These are phyloP conservation scores for Lithospermum erythrorhizon DNA, from an alignment of 257 asterid genomes.

Conservation along the genomic window DNA sequence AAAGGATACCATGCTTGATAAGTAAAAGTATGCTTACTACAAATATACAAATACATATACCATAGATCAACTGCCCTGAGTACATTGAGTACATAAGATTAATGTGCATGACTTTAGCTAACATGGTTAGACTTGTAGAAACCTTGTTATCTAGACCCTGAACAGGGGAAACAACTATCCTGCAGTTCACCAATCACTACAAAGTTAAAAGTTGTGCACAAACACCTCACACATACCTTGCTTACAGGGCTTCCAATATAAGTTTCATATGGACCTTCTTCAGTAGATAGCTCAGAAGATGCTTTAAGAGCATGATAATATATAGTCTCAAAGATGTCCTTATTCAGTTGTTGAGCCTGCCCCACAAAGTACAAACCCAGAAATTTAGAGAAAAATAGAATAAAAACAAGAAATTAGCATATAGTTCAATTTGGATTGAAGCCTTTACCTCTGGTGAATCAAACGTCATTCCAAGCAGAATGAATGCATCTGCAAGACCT, in stretches of 20 bases:
- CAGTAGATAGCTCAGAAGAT: conserved; percentile 71
- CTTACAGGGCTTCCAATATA: conserved; percentile 88
- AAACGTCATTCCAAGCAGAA: conserved; percentile 95
- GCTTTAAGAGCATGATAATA: conserved; percentile 86
- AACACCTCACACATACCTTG: conserved; percentile 43
- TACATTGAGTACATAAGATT: neutral
- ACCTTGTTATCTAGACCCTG: too few relatives aligned
- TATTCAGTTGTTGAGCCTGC: conserved; percentile 94
- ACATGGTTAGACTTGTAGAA: too few relatives aligned
- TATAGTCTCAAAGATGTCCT: conserved; percentile 89
- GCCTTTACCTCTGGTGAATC: conserved; percentile 83
- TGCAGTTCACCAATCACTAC: neutral
- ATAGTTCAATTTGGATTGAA: neutral
- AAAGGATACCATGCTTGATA: neutral
- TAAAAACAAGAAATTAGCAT: neutral
- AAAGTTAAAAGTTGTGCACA: neutral
- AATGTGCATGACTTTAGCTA: too few relatives aligned
- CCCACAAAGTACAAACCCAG: neutral
- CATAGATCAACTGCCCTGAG: too few relatives aligned
- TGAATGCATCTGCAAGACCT: conserved; percentile 93
- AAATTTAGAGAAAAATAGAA: neutral
- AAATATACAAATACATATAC: neutral
- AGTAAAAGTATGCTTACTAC: neutral
- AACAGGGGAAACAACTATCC: too few relatives aligned
- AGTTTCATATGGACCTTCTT: conserved; percentile 75